Percentiles rank a stretch among this genome's conserved stretches.
These are phyloP conservation scores for Arxiozyma bovina DNA, from an alignment of 1,139 yeast genomes.

Conservation along the genomic window DNA sequence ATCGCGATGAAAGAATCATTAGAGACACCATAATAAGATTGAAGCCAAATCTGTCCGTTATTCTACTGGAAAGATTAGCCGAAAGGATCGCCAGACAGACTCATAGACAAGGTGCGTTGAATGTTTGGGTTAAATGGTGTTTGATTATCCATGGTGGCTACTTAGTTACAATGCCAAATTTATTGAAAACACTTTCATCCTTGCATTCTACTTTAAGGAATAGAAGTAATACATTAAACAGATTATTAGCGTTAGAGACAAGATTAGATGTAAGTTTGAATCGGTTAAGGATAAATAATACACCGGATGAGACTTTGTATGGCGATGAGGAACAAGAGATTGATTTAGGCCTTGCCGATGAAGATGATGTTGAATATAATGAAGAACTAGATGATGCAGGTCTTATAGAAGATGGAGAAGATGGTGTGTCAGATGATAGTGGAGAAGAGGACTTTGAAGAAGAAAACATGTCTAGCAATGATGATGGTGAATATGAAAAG, in stretches of 20 bases:
- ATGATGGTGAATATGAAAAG: slow-evolving; percentile 16
- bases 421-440: slow-evolving; percentile 18
- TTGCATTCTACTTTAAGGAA: slow-evolving; percentile 68
- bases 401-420: slow-evolving; percentile 34
- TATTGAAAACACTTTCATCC: slow-evolving; percentile 58
- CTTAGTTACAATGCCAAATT: slow-evolving; percentile 56
- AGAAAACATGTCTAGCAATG: background rate
- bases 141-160: slow-evolving; percentile 86
- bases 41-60: slow-evolving; percentile 64
- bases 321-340: slow-evolving; percentile 1
- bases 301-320: background rate
- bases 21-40: slow-evolving; percentile 62
- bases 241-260: slow-evolving; percentile 75
- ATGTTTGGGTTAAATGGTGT: slow-evolving; percentile 90
- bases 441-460: slow-evolving; percentile 24
- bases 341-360: slow-evolving; percentile 32
- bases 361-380: slow-evolving; percentile 36
- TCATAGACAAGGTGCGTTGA: slow-evolving; percentile 57
- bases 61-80: slow-evolving; percentile 70
- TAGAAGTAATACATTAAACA: slow-evolving; percentile 68
- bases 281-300: slow-evolving; percentile 40
- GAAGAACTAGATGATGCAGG: slow-evolving; percentile 37
- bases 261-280: slow-evolving; percentile 64
- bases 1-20: slow-evolving; percentile 65
- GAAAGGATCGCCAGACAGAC: slow-evolving; percentile 70